phyloP scores from a whole-genome alignment of 1,284 basidiomycete genomes.

The Boletus mariae region DNA sequence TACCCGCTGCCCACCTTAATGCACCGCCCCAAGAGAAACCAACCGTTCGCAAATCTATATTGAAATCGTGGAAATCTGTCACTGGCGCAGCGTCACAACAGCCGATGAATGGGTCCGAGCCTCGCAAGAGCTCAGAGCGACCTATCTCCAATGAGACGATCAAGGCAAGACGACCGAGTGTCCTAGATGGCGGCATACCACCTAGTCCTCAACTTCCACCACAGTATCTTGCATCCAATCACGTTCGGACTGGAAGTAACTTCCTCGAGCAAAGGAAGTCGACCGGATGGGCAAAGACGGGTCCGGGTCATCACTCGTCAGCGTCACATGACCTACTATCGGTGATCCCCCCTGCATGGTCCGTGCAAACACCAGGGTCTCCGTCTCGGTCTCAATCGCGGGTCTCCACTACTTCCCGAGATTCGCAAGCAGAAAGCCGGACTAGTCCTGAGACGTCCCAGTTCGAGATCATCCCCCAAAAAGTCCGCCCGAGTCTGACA shows the following conservation, averaged over 20 bases:
- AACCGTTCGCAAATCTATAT: slow-evolving; percentile 62
- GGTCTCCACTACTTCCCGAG: slow-evolving; percentile 23
- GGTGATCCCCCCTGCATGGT: slow-evolving; percentile 6
- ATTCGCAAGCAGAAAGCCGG: slow-evolving; percentile 34
- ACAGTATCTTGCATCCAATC: slow-evolving; percentile 34
- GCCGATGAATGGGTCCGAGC: slow-evolving; percentile 28
- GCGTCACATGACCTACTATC: slow-evolving; percentile 31
- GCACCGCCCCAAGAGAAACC: slow-evolving; percentile 31
- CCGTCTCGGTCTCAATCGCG: slow-evolving; percentile 31
- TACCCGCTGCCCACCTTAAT: slow-evolving; percentile 23
- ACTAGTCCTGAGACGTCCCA: slow-evolving; percentile 26
- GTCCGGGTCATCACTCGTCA: slow-evolving; percentile 20
- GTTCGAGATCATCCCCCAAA: slow-evolving; percentile 27
- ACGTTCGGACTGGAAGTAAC: slow-evolving; percentile 35
- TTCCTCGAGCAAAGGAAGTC: slow-evolving; percentile 28
- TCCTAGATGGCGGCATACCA: slow-evolving; percentile 40
- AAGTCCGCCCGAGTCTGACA: slow-evolving; percentile 24
- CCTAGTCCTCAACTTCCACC: slow-evolving; percentile 43
- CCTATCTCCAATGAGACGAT: slow-evolving; percentile 28
- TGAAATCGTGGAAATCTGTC: slow-evolving; percentile 57
- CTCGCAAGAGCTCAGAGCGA: slow-evolving; percentile 32
- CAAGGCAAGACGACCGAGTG: slow-evolving; percentile 39
- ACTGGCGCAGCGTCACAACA: slow-evolving; percentile 30
- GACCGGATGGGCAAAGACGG: slow-evolving; percentile 25
- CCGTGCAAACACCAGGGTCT: slow-evolving; percentile 23